Conservation (phyloP, 2,329 filamentous ascomycete species). For the Clathrospora elynae region DNA sequence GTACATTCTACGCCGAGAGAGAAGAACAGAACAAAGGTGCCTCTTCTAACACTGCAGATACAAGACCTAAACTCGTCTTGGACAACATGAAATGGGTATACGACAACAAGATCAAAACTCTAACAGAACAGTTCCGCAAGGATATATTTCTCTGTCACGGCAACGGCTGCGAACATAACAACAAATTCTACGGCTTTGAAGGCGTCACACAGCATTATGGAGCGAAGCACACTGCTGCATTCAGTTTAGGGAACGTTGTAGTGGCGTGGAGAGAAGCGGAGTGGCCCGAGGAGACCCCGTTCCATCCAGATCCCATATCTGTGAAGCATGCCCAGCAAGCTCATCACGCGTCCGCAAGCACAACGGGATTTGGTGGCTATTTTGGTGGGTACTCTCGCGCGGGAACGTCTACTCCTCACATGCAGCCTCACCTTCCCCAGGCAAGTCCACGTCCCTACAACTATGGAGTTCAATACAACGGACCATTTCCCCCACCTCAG, state of each 20-base stretch:
- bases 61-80: slow-evolving; percentile 68
- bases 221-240: slow-evolving; percentile 74
- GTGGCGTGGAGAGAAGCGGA: slow-evolving; percentile 77
- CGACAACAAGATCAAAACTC: slow-evolving; percentile 73
- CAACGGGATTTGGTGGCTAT: slow-evolving; percentile 36
- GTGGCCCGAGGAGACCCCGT: slow-evolving; percentile 78
- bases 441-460: slow-evolving; percentile 46
- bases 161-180: slow-evolving; percentile 64
- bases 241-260: slow-evolving; percentile 73
- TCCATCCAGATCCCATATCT: slow-evolving; percentile 64
- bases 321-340: slow-evolving; percentile 47
- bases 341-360: slow-evolving; percentile 34
- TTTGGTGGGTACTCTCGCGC: slow-evolving; percentile 48
- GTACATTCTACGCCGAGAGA: slow-evolving; percentile 67
- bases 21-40: slow-evolving; percentile 48
- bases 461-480: slow-evolving; percentile 42
- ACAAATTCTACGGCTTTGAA: slow-evolving; percentile 76
- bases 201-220: slow-evolving; percentile 82
- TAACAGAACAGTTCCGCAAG: slow-evolving; percentile 68
- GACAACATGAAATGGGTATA: slow-evolving; percentile 90
- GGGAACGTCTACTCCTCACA: slow-evolving; percentile 45
- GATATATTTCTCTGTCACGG: slow-evolving; percentile 76
- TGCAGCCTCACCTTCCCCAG: slow-evolving; percentile 44
- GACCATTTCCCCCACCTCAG: slow-evolving; percentile 47
- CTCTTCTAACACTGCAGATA: slow-evolving; percentile 44